phyloP scores from a whole-genome alignment of 345 rosid genomes.

The Murraya koenigii region DNA sequence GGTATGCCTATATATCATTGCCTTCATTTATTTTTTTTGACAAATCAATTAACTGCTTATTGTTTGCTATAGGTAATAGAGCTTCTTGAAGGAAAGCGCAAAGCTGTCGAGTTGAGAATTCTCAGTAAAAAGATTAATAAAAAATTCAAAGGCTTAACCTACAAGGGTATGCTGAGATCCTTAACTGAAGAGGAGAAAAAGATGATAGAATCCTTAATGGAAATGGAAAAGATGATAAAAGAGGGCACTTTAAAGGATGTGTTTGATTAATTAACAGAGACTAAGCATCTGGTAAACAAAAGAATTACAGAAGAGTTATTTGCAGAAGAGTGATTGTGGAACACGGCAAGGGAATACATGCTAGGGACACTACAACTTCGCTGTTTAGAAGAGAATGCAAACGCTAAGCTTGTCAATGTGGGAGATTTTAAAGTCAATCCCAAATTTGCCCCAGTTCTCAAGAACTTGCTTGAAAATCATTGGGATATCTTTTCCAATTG shows the following conservation, averaged over 20 bases:
- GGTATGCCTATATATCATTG: background rate
- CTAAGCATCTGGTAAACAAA: background rate
- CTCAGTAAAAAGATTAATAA: background rate
- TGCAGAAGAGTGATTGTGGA: background rate
- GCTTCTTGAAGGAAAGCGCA: background rate
- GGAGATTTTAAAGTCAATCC: background rate
- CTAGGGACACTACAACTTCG: background rate
- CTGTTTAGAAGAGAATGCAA: too few species aligned
- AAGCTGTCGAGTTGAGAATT: background rate
- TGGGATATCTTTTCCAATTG: background rate
- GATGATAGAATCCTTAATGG: background rate
- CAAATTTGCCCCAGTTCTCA: background rate
- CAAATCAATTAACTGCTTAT: background rate
- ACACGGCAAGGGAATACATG: background rate
- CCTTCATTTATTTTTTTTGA: too few species aligned
- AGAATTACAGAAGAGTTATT: background rate
- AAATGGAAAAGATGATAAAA: background rate
- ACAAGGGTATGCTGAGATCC: background rate
- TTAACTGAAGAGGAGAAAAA: background rate
- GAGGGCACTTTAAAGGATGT: background rate
- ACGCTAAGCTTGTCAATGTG: background rate
- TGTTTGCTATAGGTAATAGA: background rate
- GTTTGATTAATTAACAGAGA: background rate
- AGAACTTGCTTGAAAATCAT: background rate
- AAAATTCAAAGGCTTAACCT: background rate